Conservation (phyloP, 371 early-diverging fungal species). For the Lichtheimia corymbifera region DNA sequence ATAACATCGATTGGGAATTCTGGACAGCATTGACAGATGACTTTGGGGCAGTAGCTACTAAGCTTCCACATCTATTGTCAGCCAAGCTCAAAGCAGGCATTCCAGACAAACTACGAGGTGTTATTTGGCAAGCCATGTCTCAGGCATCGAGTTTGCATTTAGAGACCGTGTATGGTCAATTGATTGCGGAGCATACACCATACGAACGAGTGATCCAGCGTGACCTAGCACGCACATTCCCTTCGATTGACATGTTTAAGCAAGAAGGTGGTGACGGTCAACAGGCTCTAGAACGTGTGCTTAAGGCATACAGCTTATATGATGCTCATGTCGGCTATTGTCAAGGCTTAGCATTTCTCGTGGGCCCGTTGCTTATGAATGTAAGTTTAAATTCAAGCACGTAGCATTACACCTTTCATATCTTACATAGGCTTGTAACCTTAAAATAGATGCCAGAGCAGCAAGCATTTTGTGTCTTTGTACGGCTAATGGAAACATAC, state of each 20-base stretch:
- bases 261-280: conserved; percentile 87
- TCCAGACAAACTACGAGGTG: conserved; percentile 87
- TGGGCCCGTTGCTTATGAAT: conserved; percentile 89
- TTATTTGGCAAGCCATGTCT: conserved; percentile 92
- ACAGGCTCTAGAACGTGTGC: conserved; percentile 74
- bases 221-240: conserved; percentile 93
- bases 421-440: background rate
- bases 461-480: conserved; percentile 87
- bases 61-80: conserved; percentile 62
- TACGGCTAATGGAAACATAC: conserved; percentile 76
- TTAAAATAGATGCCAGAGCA: conserved; percentile 78
- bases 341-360: conserved; percentile 93
- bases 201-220: conserved; percentile 89
- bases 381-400: conserved; percentile 49
- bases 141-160: conserved; percentile 74
- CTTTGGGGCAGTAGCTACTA: conserved; percentile 66
- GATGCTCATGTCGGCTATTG: conserved; percentile 95
- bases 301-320: conserved; percentile 90
- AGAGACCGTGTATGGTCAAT: conserved; percentile 83
- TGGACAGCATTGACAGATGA: conserved; percentile 90
- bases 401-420: background rate
- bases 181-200: conserved; percentile 75
- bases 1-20: conserved; percentile 85
- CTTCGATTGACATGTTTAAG: conserved; percentile 82
- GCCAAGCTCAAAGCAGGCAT: conserved; percentile 82